These are phyloP conservation scores for Boletus eberwhitei DNA, from an alignment of 768 basidiomycete species.

Conservation along the genomic window DNA sequence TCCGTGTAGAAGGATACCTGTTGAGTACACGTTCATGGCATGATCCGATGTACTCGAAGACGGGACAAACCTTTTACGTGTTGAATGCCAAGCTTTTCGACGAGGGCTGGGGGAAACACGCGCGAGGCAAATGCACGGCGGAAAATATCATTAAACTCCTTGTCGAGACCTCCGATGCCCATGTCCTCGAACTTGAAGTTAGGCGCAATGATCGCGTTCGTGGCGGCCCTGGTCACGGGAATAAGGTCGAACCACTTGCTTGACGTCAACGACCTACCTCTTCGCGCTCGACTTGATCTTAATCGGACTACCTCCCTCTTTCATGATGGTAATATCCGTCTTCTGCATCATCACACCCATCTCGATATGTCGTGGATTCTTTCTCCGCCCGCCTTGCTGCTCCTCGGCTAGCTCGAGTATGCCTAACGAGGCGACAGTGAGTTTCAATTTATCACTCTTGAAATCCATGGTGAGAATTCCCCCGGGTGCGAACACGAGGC, in stretches of 20 bases:
- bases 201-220: conserved; percentile 93
- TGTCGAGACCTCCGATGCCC: conserved; percentile 97
- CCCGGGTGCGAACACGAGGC: conserved; percentile 64
- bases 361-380: conserved; percentile 29
- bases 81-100: conserved; percentile 96
- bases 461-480: conserved; percentile 83
- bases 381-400: conserved; percentile 45
- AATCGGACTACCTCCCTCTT: conserved; percentile 75
- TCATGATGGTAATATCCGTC: conserved; percentile 89
- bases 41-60: background rate
- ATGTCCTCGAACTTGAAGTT: conserved; percentile 99
- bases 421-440: conserved; percentile 56
- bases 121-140: conserved; percentile 97
- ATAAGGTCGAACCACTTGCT: background rate
- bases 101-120: conserved; percentile 95
- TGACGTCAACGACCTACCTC: conserved; percentile 51
- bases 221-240: conserved; percentile 59
- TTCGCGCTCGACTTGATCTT: conserved; percentile 91
- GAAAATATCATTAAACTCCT: conserved; percentile 95
- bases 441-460: conserved; percentile 80
- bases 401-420: conserved; percentile 60
- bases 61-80: conserved; percentile 83
- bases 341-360: conserved; percentile 85
- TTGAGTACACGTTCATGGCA: background rate
- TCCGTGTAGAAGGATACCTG: conserved; percentile 91